Evolutionary conservation across 495 filamentous ascomycete species (phyloP).

Genomic region (Penicillium pancosmium): DNA sequence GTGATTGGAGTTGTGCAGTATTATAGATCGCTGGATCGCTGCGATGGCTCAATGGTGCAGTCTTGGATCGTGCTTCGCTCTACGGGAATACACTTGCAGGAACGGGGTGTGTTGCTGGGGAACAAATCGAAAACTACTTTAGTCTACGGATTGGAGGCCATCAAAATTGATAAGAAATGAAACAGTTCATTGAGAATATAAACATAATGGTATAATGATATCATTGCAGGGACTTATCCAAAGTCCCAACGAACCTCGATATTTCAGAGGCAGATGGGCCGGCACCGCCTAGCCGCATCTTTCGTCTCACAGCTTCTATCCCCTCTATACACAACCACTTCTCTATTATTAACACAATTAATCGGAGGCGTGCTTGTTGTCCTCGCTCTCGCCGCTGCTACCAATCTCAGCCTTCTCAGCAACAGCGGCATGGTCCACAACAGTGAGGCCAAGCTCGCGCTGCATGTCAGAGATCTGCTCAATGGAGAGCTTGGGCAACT

Average conservation of each 20-base stretch:
- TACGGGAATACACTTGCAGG: too few species aligned
- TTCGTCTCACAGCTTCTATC: neutral
- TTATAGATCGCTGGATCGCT: too few species aligned
- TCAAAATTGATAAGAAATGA: neutral
- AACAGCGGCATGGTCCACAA: conserved; percentile 16
- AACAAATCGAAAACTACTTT: too few species aligned
- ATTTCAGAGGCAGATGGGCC: neutral
- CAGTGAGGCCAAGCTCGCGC: conserved; percentile 34
- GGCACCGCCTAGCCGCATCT: neutral
- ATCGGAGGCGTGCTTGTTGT: conserved; percentile 28
- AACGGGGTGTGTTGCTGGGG: too few species aligned
- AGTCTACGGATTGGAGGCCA: too few species aligned
- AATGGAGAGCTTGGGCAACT: conserved; percentile 41
- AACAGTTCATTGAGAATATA: neutral
- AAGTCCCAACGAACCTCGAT: neutral
- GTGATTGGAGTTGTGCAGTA: too few species aligned
- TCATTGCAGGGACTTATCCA: neutral
- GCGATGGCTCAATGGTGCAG: too few species aligned
- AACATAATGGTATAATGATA: conserved; percentile 7
- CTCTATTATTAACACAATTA: conserved; percentile 15
- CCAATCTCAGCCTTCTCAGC: conserved; percentile 37
- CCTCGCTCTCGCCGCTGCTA: conserved; percentile 29
- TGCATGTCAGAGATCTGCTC: conserved; percentile 37
- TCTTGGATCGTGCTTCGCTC: too few species aligned
- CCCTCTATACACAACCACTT: neutral